Evolutionary conservation across 768 basidiomycete genomes (phyloP), one percentile per base, ranked within the genome.

Genomic region (Boletus vinaceobasis): DNA sequence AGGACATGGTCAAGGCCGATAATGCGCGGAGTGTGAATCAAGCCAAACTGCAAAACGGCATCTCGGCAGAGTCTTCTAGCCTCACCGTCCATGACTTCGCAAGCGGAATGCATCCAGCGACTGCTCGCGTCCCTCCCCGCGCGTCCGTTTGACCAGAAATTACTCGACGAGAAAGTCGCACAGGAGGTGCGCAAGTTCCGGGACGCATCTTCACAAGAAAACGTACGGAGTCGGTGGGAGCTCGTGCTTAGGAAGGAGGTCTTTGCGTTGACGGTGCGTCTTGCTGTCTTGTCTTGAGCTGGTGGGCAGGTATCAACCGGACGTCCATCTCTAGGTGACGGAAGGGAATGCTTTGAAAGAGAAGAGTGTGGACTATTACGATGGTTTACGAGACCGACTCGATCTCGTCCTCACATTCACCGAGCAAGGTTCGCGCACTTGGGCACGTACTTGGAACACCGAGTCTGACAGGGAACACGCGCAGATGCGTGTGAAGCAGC

Each of bases 401-500:
- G 92, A 94, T 72, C 69, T 93, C 43, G 77, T 85, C 17, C 75
- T 93, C 40, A 81, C 83, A 32, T 87, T 91, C 72, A 87, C 87
- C 23, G 89, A 92, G 65, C 81, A 84, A 45, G 88, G 89, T 86
- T 62, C 56, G 82, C 71, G 52, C 27, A 29, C 45, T 21, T 56
- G 27, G n/a, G 11, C 33, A 35, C 46, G 47, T 32, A 27, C 43
- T 23, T 42, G 32, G 56, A 29, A 42, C 15, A 23, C 32, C 23
- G 21, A 50, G 31, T 55, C 56, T 46, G 27, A 55, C 53, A 35
- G 39, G 32, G 23, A 43, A 6, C 27, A 8, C n/a, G 8, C 38
- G 10, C 40, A 90, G 90, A 90, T 63, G 87, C 84, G n/a, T 89
- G 86, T 62, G 91, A 93, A 58, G 76, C 79, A 38, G 79, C 79